These are phyloP conservation scores for Elsinoe fawcettii DNA, from an alignment of 2,329 filamentous ascomycete genomes.

Conservation along the genomic window DNA sequence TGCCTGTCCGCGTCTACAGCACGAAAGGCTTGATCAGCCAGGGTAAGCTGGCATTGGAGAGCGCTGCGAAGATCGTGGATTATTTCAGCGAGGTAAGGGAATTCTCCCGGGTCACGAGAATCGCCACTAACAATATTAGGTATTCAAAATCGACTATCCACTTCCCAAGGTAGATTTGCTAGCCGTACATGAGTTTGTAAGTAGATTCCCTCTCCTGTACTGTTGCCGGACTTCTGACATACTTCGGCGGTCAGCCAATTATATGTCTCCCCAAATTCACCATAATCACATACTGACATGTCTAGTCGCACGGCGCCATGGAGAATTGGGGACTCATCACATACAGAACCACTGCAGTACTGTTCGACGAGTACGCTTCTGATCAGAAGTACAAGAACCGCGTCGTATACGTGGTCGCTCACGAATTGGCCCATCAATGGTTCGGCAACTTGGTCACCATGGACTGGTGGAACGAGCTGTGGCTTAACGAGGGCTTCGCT, in stretches of 20 bases:
- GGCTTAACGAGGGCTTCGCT: constrained; percentile 93
- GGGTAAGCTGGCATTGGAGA: constrained; percentile 79
- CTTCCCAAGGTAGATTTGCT: constrained; percentile 86
- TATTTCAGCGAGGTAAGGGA: constrained; percentile 70
- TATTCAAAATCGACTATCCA: constrained; percentile 88
- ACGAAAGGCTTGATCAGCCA: constrained; percentile 91
- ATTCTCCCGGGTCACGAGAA: not conserved
- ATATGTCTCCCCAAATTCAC: constrained; percentile 30
- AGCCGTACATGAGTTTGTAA: constrained; percentile 86
- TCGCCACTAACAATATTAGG: constrained; percentile 30
- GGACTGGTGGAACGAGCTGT: constrained; percentile 66
- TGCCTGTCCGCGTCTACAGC: constrained; percentile 93
- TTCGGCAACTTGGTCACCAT: constrained; percentile 93
- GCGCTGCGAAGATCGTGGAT: constrained; percentile 88
- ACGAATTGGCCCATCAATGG: constrained; percentile 95
- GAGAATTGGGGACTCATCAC: constrained; percentile 97
- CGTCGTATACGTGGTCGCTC: constrained; percentile 95
- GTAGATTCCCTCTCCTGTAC: constrained; percentile 24
- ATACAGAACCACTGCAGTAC: constrained; percentile 80
- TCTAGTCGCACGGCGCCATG: constrained; percentile 66
- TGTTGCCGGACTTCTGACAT: not conserved
- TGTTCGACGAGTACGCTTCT: constrained; percentile 91
- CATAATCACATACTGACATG: constrained; percentile 30
- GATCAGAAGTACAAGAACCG: constrained; percentile 87
- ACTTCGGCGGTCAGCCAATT: constrained; percentile 30